A percentile compares a stretch with the other conserved stretches of the same genome.
Conservation (phyloP, 345 rosid species). For the Moricandia moricandioides region DNA sequence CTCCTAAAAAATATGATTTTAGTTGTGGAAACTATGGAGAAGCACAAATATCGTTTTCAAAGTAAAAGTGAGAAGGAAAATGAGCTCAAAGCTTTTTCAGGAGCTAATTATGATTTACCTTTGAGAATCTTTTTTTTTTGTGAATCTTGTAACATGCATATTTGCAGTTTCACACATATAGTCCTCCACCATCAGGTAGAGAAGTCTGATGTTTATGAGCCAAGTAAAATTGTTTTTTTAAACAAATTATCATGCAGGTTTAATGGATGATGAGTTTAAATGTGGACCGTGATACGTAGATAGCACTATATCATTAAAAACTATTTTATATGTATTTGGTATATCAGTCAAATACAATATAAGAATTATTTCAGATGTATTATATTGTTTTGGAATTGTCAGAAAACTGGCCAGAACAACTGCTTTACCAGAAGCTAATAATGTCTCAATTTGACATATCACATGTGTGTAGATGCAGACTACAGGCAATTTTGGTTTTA, state of each 20-base stretch:
- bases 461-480: slow-evolving; percentile 1
- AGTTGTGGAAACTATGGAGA: background rate
- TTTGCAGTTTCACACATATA: slow-evolving; percentile 6
- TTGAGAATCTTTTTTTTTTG: too few species aligned
- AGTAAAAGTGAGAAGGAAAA: background rate
- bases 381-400: background rate
- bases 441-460: slow-evolving; percentile 1
- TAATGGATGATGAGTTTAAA: background rate
- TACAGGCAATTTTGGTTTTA: background rate
- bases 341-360: background rate
- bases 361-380: background rate
- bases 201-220: background rate
- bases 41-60: background rate
- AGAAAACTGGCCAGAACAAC: background rate
- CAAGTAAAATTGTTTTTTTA: background rate
- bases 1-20: too few species aligned
- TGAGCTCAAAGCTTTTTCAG: background rate
- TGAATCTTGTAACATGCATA: slow-evolving; percentile 11
- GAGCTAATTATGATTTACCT: background rate
- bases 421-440: slow-evolving; percentile 2
- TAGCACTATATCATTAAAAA: background rate
- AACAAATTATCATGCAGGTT: background rate
- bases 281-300: background rate
- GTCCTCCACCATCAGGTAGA: slow-evolving; percentile 9
- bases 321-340: background rate